phyloP scores from a whole-genome alignment of 257 asterid species.

The Cordia subcordata region DNA sequence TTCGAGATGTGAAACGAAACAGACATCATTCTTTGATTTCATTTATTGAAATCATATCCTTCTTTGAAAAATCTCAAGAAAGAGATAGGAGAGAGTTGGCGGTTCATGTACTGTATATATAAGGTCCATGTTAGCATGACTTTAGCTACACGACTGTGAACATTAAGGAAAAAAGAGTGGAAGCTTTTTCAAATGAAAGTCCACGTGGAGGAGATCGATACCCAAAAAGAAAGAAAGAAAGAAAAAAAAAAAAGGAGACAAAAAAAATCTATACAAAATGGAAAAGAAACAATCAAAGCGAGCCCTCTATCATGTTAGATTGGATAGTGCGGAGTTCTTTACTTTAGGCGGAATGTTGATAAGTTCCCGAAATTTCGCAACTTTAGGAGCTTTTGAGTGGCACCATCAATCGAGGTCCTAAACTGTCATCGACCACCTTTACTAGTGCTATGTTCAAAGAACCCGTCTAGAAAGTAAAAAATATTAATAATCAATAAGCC shows the following conservation, averaged over 20 bases:
- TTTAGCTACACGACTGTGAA: constrained; percentile 58
- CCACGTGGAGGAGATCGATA: constrained; percentile 34
- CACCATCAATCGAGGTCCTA: constrained; percentile 15
- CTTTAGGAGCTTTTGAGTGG: constrained; percentile 32
- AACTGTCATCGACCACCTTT: neutral
- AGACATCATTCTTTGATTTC: neutral
- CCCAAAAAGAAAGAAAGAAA: no score
- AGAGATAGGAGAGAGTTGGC: constrained; percentile 1
- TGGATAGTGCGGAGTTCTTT: neutral
- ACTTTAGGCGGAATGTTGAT: constrained; percentile 17
- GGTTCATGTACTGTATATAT: constrained; percentile 3
- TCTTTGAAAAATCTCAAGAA: constrained; percentile 46
- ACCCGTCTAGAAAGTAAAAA: neutral
- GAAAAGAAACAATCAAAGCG: neutral
- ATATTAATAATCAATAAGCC: no score
- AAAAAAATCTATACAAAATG: neutral
- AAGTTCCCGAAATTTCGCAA: constrained; percentile 60
- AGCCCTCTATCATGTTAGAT: neutral
- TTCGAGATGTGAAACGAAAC: neutral
- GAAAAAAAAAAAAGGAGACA: constrained; percentile 20
- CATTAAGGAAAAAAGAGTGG: constrained; percentile 30
- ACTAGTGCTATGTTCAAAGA: constrained; percentile 5
- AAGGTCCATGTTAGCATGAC: constrained; percentile 35
- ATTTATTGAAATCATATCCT: neutral
- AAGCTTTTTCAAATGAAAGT: constrained; percentile 23